Conservation (phyloP, 2,329 filamentous ascomycete species). For the Penicillium concentricum region DNA sequence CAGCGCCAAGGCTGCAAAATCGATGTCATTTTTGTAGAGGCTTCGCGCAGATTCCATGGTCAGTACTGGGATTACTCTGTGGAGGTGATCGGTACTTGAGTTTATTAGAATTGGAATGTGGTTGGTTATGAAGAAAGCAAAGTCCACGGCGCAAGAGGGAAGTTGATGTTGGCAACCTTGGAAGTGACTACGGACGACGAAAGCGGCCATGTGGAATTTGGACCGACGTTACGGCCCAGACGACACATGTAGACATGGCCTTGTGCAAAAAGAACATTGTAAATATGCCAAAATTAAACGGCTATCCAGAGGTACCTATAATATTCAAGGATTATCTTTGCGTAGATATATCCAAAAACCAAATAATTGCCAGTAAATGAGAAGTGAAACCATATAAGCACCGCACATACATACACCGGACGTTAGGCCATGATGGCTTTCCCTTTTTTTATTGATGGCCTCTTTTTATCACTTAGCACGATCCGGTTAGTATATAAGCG, state of each 20-base stretch:
- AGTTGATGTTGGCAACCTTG: background rate
- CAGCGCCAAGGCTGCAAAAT: constrained; percentile 62
- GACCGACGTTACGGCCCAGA: background rate
- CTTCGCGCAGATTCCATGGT: constrained; percentile 40
- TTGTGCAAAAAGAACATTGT: too few relatives aligned
- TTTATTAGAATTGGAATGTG: background rate
- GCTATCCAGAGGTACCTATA: background rate
- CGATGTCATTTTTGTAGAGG: constrained; percentile 58
- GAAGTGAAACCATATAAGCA: too few relatives aligned
- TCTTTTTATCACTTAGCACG: too few relatives aligned
- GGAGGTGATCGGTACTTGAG: background rate
- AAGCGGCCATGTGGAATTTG: background rate
- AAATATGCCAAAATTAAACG: background rate
- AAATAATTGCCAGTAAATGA: too few relatives aligned
- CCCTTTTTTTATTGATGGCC: too few relatives aligned
- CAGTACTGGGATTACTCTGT: background rate
- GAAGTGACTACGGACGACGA: accelerated
- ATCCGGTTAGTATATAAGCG: too few relatives aligned
- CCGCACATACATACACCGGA: too few relatives aligned
- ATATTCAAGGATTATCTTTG: background rate
- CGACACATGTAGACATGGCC: background rate
- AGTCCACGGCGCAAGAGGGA: background rate
- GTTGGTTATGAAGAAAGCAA: background rate
- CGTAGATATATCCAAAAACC: background rate
- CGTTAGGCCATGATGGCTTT: too few relatives aligned